Conservation (phyloP, 2,329 filamentous ascomycete species). For the Hypoxylon sp. region DNA sequence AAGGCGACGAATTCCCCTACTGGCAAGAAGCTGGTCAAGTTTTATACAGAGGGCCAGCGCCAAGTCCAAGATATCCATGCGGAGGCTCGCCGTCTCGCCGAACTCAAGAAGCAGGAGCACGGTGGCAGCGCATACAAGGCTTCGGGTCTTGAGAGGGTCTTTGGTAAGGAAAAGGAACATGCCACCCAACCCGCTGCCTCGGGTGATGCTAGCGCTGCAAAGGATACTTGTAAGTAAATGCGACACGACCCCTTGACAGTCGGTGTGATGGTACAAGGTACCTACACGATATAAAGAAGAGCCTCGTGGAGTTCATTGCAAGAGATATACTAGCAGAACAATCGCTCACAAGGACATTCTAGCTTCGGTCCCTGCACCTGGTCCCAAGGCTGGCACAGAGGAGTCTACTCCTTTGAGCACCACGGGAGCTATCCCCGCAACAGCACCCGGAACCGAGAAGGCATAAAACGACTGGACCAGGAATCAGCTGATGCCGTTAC, state of each 20-base stretch:
- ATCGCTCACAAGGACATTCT: constrained; percentile 22
- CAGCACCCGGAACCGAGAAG: constrained; percentile 50
- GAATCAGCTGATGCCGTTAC: constrained; percentile 26
- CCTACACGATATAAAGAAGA: not conserved
- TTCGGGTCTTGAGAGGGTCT: constrained; percentile 70
- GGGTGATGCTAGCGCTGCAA: constrained; percentile 31
- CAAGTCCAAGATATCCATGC: constrained; percentile 95
- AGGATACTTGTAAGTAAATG: constrained; percentile 38
- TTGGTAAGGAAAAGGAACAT: constrained; percentile 67
- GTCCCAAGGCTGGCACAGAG: constrained; percentile 48
- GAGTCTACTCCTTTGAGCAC: constrained; percentile 50
- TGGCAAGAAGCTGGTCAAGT: constrained; percentile 87
- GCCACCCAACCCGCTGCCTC: constrained; percentile 50
- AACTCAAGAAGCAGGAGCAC: constrained; percentile 81
- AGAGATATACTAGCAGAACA: not conserved
- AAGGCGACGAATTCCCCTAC: constrained; percentile 90
- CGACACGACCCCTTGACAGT: not conserved
- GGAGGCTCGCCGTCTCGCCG: constrained; percentile 89
- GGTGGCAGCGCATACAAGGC: constrained; percentile 73
- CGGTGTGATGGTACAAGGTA: not conserved
- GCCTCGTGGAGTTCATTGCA: not conserved
- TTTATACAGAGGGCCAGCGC: constrained; percentile 87
- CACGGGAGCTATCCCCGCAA: constrained; percentile 49
- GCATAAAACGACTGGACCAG: constrained; percentile 29
- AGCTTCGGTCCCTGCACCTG: constrained; percentile 47